phyloP scores from a whole-genome alignment of 164 flowering plant species.

The Dillenia suffruticosa region DNA sequence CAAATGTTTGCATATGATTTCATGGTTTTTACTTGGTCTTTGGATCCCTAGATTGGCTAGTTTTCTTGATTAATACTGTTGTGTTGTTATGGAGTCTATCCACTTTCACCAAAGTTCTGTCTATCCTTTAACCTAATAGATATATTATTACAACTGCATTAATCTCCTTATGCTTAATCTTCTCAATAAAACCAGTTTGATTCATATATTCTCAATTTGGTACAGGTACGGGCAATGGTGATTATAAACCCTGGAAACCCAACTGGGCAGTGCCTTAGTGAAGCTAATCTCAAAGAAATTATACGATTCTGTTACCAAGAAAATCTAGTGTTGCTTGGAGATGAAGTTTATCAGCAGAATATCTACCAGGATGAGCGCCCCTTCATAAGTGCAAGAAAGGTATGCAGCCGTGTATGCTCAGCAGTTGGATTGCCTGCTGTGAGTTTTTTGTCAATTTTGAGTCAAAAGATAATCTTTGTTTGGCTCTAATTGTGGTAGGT shows the following conservation, averaged over 20 bases:
- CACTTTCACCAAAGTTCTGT: too few species aligned
- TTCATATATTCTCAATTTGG: slow-evolving; percentile 9
- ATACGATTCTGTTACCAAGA: slow-evolving; percentile 68
- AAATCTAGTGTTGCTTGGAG: slow-evolving; percentile 77
- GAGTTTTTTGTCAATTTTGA: not conserved
- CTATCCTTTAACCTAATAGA: too few species aligned
- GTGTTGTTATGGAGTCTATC: too few species aligned
- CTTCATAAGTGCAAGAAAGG: slow-evolving; percentile 90
- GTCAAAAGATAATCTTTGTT: not conserved
- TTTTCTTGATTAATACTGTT: too few species aligned
- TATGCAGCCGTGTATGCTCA: slow-evolving; percentile 14
- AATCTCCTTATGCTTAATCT: too few species aligned
- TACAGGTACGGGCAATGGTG: slow-evolving; percentile 95
- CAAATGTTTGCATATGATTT: too few species aligned
- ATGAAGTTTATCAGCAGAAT: slow-evolving; percentile 98
- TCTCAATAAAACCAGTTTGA: not conserved
- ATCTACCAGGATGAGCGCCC: slow-evolving; percentile 96
- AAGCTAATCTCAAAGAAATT: slow-evolving; percentile 70
- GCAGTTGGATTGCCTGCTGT: not conserved
- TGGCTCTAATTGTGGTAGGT: slow-evolving; percentile 35
- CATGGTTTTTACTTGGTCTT: too few species aligned
- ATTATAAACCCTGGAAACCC: slow-evolving; percentile 99
- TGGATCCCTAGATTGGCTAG: too few species aligned
- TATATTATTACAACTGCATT: too few species aligned
- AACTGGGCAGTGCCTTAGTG: slow-evolving; percentile 95